These are phyloP conservation scores for Chloridella minuta DNA, from an alignment of 352 stramenopile genomes.

Conservation along the genomic window DNA sequence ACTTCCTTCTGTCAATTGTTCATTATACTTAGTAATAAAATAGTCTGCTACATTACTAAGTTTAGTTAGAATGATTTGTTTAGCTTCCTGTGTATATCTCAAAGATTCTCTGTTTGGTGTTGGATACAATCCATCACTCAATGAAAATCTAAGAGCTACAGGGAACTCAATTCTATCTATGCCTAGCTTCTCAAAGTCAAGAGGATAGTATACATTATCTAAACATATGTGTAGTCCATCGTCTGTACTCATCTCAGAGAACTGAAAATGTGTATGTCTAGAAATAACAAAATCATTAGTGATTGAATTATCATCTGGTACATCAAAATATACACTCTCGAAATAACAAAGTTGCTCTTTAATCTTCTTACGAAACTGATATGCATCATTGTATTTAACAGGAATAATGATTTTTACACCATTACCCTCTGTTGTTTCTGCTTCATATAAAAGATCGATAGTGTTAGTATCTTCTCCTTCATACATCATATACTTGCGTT, in stretches of 20 bases:
- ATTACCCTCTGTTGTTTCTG: constrained; percentile 9
- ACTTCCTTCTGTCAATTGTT: too few species aligned
- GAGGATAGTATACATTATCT: constrained; percentile 2
- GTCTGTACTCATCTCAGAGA: background rate
- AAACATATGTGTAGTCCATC: constrained; percentile 1
- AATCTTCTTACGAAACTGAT: background rate
- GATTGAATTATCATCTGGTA: background rate
- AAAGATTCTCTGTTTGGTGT: constrained; percentile 5
- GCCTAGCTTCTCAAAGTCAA: background rate
- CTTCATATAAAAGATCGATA: background rate
- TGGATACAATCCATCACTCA: background rate
- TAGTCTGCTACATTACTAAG: too few species aligned
- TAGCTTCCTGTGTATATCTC: background rate
- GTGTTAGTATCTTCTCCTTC: too few species aligned
- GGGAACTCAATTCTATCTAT: background rate
- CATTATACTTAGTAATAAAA: too few species aligned
- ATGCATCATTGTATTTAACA: background rate
- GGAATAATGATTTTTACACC: background rate
- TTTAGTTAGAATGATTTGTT: too few species aligned
- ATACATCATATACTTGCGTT: too few species aligned
- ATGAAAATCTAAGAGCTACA: constrained; percentile 12
- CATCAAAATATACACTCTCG: constrained; percentile 12
- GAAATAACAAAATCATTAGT: background rate
- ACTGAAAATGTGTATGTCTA: constrained; percentile 6
- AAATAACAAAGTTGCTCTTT: constrained; percentile 13